These are phyloP conservation scores for Botrytis squamosa DNA, from an alignment of 2,329 filamentous ascomycete species.

Conservation along the genomic window DNA sequence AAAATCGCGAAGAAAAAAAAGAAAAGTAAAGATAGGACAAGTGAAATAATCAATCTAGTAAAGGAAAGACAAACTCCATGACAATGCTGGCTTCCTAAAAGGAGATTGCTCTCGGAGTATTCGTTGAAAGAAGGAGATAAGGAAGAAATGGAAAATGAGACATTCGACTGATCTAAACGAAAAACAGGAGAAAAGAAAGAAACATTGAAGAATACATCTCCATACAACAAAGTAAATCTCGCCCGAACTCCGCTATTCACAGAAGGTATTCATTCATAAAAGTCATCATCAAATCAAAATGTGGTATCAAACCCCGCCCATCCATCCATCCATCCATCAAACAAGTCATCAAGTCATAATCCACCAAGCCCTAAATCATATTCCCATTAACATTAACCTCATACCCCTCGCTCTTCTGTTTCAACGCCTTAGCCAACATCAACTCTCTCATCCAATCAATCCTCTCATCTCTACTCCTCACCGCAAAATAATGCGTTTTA, in stretches of 20 bases:
- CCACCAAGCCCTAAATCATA: conserved; percentile 54
- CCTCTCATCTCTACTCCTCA: conserved; percentile 79
- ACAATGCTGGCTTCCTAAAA: not conserved
- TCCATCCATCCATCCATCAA: not conserved
- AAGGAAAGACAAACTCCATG: not conserved
- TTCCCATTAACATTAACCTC: conserved; percentile 80
- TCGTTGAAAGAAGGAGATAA: not conserved
- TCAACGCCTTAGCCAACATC: conserved; percentile 85
- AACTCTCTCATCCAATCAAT: conserved; percentile 98
- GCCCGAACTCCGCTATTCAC: not conserved
- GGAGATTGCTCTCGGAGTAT: conserved; percentile 1
- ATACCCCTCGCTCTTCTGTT: conserved; percentile 79
- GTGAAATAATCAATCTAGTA: not conserved
- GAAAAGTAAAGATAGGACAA: not conserved
- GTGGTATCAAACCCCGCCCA: conserved; percentile 14
- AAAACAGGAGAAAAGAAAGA: not conserved
- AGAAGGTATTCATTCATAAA: conserved; percentile 3
- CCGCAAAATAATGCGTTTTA: conserved; percentile 93
- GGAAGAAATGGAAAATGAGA: not conserved
- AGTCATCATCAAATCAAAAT: conserved; percentile 1
- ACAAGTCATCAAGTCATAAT: not conserved
- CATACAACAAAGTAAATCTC: not conserved
- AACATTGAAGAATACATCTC: not conserved
- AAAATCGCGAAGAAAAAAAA: not conserved
- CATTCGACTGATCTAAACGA: not conserved